These are phyloP conservation scores for Lentinula boryana DNA, from an alignment of 768 basidiomycete species.

Conservation along the genomic window DNA sequence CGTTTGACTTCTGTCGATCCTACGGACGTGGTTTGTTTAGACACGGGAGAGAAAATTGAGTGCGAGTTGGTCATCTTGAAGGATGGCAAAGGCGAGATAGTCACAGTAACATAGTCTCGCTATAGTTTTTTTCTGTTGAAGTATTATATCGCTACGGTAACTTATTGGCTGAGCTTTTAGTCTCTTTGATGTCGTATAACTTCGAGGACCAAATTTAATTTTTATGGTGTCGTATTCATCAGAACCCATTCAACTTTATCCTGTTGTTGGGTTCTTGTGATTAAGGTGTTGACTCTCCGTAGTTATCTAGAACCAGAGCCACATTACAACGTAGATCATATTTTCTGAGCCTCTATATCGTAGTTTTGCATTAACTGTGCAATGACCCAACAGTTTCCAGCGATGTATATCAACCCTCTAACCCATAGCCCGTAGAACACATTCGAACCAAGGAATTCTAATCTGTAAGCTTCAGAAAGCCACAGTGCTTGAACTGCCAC, in stretches of 20 bases:
- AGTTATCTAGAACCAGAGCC: too few relatives aligned
- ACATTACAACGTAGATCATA: background rate
- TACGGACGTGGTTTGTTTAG: constrained; percentile 87
- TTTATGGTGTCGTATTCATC: too few relatives aligned
- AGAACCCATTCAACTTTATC: background rate
- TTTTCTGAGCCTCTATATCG: background rate
- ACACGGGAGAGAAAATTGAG: constrained; percentile 87
- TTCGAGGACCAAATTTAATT: too few relatives aligned
- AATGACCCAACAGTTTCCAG: constrained; percentile 78
- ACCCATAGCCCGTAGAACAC: constrained; percentile 78
- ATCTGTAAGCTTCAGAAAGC: constrained; percentile 84
- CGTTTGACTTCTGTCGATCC: constrained; percentile 78
- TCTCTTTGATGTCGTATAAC: too few relatives aligned
- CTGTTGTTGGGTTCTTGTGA: too few relatives aligned
- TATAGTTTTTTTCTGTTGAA: background rate
- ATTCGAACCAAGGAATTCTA: constrained; percentile 80
- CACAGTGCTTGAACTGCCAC: constrained; percentile 76
- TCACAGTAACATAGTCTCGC: constrained; percentile 66
- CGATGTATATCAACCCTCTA: constrained; percentile 67
- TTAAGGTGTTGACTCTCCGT: too few relatives aligned
- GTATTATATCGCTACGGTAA: too few relatives aligned
- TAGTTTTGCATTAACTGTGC: constrained; percentile 55
- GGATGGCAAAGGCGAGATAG: constrained; percentile 86
- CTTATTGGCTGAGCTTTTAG: too few relatives aligned
- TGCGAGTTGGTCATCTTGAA: constrained; percentile 90